Percentiles rank a stretch among this genome's conserved stretches.
These are phyloP conservation scores for Chlorella sorokiniana DNA, from an alignment of 139 green algal genomes.

Conservation along the genomic window DNA sequence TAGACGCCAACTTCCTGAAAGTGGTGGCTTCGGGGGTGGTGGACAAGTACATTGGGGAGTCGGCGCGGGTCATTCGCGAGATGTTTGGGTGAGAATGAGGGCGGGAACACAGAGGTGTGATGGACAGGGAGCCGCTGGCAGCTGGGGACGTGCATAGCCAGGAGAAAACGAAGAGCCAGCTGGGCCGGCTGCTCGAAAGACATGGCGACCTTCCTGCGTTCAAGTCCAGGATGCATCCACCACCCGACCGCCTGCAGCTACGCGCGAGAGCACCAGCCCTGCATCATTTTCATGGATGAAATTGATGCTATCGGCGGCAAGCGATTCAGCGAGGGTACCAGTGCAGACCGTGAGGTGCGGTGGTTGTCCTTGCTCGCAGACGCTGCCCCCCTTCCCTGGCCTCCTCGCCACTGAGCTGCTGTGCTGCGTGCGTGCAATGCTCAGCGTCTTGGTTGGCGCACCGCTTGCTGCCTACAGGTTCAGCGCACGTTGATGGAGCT, in stretches of 20 bases:
- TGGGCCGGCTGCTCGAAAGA: too few relatives aligned
- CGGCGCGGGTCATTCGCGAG: slow-evolving; percentile 94
- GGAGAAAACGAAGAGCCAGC: too few relatives aligned
- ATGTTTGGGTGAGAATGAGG: slow-evolving; percentile 88
- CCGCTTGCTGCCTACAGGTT: slow-evolving; percentile 46
- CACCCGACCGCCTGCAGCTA: too few relatives aligned
- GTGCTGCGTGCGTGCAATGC: neutral
- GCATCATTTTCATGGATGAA: slow-evolving; percentile 99
- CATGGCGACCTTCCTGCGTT: too few relatives aligned
- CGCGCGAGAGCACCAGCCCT: slow-evolving; percentile 95
- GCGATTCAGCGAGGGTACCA: slow-evolving; percentile 95
- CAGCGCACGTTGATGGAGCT: slow-evolving; percentile 99
- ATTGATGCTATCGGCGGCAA: slow-evolving; percentile 98
- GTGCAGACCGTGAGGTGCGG: slow-evolving; percentile 90
- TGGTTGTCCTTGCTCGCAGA: too few relatives aligned
- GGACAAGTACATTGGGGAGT: slow-evolving; percentile 99
- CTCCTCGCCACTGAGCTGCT: neutral
- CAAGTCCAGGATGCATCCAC: too few relatives aligned
- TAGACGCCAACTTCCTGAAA: slow-evolving; percentile 98
- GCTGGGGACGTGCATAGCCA: too few relatives aligned
- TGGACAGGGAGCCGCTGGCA: too few relatives aligned
- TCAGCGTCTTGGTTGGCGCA: neutral
- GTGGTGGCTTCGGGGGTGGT: slow-evolving; percentile 95
- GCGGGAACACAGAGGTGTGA: neutral
- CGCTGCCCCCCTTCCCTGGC: too few relatives aligned